Evolutionary conservation across 1,139 yeast species (phyloP).

Genomic region (Yamadazyma friedrichii): DNA sequence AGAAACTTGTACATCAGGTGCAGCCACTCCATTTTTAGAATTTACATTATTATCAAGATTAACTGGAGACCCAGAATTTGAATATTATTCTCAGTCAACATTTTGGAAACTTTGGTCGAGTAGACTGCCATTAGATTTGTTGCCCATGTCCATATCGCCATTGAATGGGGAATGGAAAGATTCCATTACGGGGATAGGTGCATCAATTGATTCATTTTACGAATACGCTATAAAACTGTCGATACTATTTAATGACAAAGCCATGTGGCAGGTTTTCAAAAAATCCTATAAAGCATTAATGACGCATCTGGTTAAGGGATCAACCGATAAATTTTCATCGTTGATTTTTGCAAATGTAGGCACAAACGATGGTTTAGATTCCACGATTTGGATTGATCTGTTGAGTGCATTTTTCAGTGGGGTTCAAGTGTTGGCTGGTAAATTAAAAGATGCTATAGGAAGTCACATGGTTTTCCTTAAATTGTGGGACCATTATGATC

Average conservation of each 20-base stretch:
- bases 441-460: conserved; percentile 60
- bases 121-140: conserved; percentile 57
- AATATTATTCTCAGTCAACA: conserved; percentile 57
- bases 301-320: conserved; percentile 40
- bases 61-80: conserved; percentile 74
- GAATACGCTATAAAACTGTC: conserved; percentile 84
- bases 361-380: conserved; percentile 46
- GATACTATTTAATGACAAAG: conserved; percentile 67
- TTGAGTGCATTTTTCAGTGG: conserved; percentile 90
- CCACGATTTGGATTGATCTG: conserved; percentile 77
- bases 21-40: conserved; percentile 78
- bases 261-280: conserved; percentile 59
- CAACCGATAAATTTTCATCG: conserved; percentile 39
- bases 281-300: conserved; percentile 58
- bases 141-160: conserved; percentile 81
- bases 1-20: conserved; percentile 87
- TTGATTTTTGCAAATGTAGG: conserved; percentile 67
- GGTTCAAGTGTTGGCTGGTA: conserved; percentile 75
- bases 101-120: conserved; percentile 72
- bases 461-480: conserved; percentile 68
- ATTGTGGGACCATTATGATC: conserved; percentile 77
- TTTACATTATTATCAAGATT: conserved; percentile 69
- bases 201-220: conserved; percentile 89
- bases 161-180: conserved; percentile 56
- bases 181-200: conserved; percentile 77